These are phyloP conservation scores for Cyclostephanos tholiformis DNA, from an alignment of 108 stramenopile species.

Conservation along the genomic window DNA sequence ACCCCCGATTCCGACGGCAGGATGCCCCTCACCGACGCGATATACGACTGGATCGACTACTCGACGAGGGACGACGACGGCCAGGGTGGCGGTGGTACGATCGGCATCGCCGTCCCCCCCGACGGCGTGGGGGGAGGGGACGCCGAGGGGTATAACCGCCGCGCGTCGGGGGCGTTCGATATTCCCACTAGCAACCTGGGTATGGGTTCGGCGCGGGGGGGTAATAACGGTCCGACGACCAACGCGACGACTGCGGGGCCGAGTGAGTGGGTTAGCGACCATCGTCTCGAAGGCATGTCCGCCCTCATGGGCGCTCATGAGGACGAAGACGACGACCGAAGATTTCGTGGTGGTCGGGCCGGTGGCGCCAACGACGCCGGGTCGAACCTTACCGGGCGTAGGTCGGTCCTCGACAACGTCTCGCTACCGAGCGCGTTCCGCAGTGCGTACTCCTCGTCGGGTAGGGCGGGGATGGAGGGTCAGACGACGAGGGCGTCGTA, in stretches of 20 bases:
- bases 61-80: conserved; percentile 25
- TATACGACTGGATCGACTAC: conserved; percentile 59
- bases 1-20: conserved; percentile 37
- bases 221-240: not conserved
- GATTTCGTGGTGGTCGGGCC: not conserved
- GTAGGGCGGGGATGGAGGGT: conserved; percentile 18
- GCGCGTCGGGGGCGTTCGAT: not conserved
- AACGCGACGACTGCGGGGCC: not conserved
- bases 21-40: conserved; percentile 49
- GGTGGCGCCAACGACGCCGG: not conserved
- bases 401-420: conserved; percentile 39
- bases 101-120: not conserved
- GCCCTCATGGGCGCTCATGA: conserved; percentile 46
- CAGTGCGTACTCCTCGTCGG: conserved; percentile 42
- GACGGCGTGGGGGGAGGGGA: conserved; percentile 6
- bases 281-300: conserved; percentile 50
- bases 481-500: conserved; percentile 29
- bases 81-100: not conserved
- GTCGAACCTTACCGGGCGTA: conserved; percentile 21
- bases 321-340: conserved; percentile 13
- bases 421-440: conserved; percentile 47
- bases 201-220: conserved; percentile 45
- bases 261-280: too few relatives aligned
- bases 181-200: conserved; percentile 33
- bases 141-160: not conserved